phyloP scores from a whole-genome alignment of 2,329 filamentous ascomycete species.

The Hymenoscyphus scutula region DNA sequence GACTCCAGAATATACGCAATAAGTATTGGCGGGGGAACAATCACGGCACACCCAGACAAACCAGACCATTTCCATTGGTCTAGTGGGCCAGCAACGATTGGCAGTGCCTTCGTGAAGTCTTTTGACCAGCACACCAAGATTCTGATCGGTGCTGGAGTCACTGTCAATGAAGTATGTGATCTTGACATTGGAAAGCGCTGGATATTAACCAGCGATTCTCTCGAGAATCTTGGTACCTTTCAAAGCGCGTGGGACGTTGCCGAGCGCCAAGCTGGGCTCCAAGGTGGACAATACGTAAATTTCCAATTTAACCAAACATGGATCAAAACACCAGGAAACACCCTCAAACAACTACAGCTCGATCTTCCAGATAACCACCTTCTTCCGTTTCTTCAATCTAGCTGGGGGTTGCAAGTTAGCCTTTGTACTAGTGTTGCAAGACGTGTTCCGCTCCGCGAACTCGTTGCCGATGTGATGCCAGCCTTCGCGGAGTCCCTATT shows the following conservation, averaged over 20 bases:
- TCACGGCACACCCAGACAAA: too few relatives aligned
- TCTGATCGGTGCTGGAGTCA: slow-evolving; percentile 6
- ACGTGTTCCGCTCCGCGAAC: slow-evolving; percentile 21
- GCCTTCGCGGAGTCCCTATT: background rate
- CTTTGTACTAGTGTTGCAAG: slow-evolving; percentile 28
- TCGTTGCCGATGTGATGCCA: background rate
- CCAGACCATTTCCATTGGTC: too few relatives aligned
- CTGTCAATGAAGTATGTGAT: background rate
- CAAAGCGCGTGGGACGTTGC: background rate
- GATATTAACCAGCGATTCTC: background rate
- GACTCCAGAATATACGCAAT: too few relatives aligned
- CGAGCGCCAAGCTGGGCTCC: background rate
- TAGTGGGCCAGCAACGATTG: background rate
- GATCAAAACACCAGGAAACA: background rate
- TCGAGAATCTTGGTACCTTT: background rate
- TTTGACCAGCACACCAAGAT: slow-evolving; percentile 8
- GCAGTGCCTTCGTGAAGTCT: background rate
- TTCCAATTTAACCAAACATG: background rate
- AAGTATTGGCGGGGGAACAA: too few relatives aligned
- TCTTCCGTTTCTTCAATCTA: slow-evolving; percentile 11
- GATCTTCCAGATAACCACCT: slow-evolving; percentile 10
- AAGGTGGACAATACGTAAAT: background rate
- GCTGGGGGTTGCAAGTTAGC: slow-evolving; percentile 29
- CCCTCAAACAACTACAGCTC: background rate
- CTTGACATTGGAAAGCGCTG: background rate